Conservation (phyloP, 1,139 yeast species). For the Keqinozyma sinolaborantium region DNA sequence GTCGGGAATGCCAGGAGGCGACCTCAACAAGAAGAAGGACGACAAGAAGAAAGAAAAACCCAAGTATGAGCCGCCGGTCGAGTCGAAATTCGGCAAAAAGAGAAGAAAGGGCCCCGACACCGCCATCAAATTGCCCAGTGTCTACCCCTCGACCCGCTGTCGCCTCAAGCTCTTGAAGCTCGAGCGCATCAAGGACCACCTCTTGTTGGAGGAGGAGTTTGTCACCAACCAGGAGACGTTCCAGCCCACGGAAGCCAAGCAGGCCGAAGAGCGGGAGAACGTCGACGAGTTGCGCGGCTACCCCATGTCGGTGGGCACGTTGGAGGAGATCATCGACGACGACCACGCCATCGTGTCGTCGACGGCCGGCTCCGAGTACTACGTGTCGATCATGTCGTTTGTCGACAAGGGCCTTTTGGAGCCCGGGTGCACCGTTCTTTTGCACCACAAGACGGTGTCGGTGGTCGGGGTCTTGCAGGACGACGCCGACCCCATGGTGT, state of each 20-base stretch:
- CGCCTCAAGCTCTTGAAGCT: constrained; percentile 84
- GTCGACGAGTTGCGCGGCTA: constrained; percentile 95
- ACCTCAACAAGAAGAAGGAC: constrained; percentile 63
- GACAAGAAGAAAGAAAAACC: constrained; percentile 84
- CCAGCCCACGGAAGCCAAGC: constrained; percentile 95
- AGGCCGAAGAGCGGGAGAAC: constrained; percentile 92
- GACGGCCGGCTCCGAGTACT: constrained; percentile 95
- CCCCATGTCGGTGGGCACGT: constrained; percentile 95
- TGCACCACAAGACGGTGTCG: constrained; percentile 93
- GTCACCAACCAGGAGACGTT: constrained; percentile 92
- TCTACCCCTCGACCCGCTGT: constrained; percentile 91
- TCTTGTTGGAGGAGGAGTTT: constrained; percentile 92
- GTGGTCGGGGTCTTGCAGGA: constrained; percentile 92
- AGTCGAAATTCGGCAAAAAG: constrained; percentile 86
- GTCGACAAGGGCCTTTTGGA: constrained; percentile 95
- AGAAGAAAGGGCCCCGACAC: constrained; percentile 92
- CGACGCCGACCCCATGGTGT: constrained; percentile 97
- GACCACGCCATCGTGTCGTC: constrained; percentile 98
- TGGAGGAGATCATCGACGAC: constrained; percentile 96
- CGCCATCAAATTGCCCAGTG: constrained; percentile 80
- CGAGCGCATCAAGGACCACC: constrained; percentile 95
- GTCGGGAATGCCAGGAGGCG: constrained; percentile 67
- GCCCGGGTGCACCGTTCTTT: constrained; percentile 95
- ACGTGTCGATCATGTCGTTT: constrained; percentile 93
- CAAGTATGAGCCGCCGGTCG: constrained; percentile 97